phyloP scores from a whole-genome alignment of 2,329 filamentous ascomycete species.

The Zalaria obscura region DNA sequence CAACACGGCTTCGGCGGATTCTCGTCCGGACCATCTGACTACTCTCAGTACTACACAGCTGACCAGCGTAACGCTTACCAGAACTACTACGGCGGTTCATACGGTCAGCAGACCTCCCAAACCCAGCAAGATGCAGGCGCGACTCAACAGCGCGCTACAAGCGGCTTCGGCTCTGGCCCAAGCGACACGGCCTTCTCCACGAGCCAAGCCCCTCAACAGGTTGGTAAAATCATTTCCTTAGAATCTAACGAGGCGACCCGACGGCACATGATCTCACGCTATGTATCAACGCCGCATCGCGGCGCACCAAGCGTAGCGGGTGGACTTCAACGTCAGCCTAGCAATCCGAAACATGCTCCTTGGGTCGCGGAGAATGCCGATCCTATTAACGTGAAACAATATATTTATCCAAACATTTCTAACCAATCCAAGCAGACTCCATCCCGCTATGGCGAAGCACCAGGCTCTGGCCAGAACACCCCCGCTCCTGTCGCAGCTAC shows the following conservation, averaged over 20 bases:
- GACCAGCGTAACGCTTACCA: conserved; percentile 62
- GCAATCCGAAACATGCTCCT: too few relatives aligned
- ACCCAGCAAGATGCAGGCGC: conserved; percentile 59
- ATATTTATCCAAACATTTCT: conserved; percentile 14
- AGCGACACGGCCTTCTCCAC: conserved; percentile 48
- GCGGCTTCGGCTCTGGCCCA: conserved; percentile 53
- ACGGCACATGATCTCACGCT: too few relatives aligned
- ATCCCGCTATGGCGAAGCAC: conserved; percentile 60
- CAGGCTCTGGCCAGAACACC: conserved; percentile 81
- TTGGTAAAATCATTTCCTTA: conserved; percentile 16
- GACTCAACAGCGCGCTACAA: conserved; percentile 61
- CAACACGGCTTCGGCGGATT: conserved; percentile 49
- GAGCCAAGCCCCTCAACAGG: conserved; percentile 43
- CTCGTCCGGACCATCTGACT: conserved; percentile 65
- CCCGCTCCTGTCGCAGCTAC: conserved; percentile 60
- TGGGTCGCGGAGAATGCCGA: too few relatives aligned
- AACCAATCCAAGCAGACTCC: conserved; percentile 46
- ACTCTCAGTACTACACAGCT: conserved; percentile 72
- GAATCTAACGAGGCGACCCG: background rate
- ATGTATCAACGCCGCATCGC: too few relatives aligned
- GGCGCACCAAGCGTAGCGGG: too few relatives aligned
- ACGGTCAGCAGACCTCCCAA: conserved; percentile 33
- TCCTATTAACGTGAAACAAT: background rate
- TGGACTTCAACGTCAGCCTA: too few relatives aligned
- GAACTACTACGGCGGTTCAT: conserved; percentile 45